Base-by-base conservation (phyloP, 179 eudicot genomes). In the Pouteria campechiana region DNA sequence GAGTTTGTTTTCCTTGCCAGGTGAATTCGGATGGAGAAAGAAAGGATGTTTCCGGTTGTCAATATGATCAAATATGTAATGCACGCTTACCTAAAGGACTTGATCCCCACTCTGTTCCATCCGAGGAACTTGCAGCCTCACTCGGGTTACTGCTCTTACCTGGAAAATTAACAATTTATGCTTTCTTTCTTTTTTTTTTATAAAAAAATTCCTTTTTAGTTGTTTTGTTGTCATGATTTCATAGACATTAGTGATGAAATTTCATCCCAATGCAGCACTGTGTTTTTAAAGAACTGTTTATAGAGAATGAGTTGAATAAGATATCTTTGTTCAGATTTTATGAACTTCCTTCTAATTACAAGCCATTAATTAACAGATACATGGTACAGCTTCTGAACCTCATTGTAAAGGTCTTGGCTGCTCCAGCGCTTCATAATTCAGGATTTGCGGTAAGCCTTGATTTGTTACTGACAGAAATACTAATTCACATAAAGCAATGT, bases 381-480 rank as follows among this genome's bases (percentile, higher is more conserved):
- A 82, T 92, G 99, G 99, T 87, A 67, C 99, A 92, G 58, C 72
- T 92, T 67, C 69, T 92, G 53, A 87, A 92, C 72, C 74, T 92
- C 44, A 57, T 80, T 35, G 75, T 78, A 43, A 77, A 60, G 42
- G 63, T 71, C 57, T 69, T 92, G 57, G 88, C 93, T 55, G 80
- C 85, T 48, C 99, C 96, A 44, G 83, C 94, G 7, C 96, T 92
- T 63, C 99, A 92, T 61, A 79, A 80, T 68, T 87, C 99, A 17
- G 96, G 96, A 20, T 92, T 87, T 72, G 99, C 99, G 50, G 99
- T 92, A 78, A 62, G 84, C 48, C 50, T n/a, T 30, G 33, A 20
- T 19, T 8, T 40, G 25, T 11, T 4, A 33, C 3, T 35, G 1
- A 7, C n/a, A n/a, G n/a, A n/a, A n/a, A n/a, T n/a, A n/a, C n/a